Evolutionary conservation across 441 rosid genomes (phyloP), one percentile per base, ranked within the genome.

Genomic region (Pelargonium myrrhifolium): DNA sequence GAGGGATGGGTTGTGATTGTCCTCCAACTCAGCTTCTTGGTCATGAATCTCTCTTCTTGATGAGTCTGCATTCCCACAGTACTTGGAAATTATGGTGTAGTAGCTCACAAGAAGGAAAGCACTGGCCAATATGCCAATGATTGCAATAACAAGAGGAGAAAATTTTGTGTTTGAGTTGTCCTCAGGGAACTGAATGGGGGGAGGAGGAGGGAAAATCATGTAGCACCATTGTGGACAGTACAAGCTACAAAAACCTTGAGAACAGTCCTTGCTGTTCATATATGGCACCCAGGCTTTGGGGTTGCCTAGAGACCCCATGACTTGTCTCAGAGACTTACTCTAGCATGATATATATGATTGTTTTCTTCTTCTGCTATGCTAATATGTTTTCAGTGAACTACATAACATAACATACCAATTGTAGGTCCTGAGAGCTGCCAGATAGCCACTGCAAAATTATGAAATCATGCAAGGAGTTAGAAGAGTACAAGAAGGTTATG

Each of bases 201-300:
- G 77, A 2, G 77, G 77, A 0, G 76, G 77, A 0, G 73, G 70
- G 71, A 73, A 64, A 14, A 45, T 45, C 7, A 63, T 20, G 62
- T 67, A 73, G 67, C 76, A 68, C 68, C 71, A 73, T 64, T 68
- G 76, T 11, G 75, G 75, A 37, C 75, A 71, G 70, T 66, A 65
- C 5, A 49, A 28, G 60, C 70, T 71, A 53, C 75, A 71, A 5
- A 68, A 11, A 1, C 65, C 71, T 60, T 68, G 71, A 20, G 65
- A 56, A 22, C 71, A 68, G 58, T 68, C 71, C 21, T 24, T 68
- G 64, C 67, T 82, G 68, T 85, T 84, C 70, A 78, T 68, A 45
- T 82, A 79, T 4, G 90, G 92, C 39, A 74, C 80, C 88, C 77
- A 82, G 28, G 82, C 71, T 67, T 71, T 83, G 43, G 87, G 76